Conservation (phyloP, 352 stramenopile genomes). For the Aphanomyces invadans region DNA sequence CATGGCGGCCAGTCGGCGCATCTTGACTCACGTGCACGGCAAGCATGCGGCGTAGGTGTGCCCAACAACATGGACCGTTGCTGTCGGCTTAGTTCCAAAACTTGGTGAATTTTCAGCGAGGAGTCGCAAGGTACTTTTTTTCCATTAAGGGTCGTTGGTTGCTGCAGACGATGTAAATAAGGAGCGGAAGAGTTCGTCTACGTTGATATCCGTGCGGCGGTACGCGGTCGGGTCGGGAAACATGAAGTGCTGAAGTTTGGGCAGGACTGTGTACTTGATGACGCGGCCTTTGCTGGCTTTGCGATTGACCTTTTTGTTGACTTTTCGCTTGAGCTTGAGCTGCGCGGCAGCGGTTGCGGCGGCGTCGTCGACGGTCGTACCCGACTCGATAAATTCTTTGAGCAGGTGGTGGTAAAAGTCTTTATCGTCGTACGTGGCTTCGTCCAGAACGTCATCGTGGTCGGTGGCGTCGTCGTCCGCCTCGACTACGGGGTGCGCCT, state of each 20-base stretch:
- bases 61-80: too few species aligned
- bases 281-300: conserved; percentile 81
- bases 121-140: too few species aligned
- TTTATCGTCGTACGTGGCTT: conserved; percentile 82
- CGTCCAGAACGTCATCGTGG: conserved; percentile 50
- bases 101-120: too few species aligned
- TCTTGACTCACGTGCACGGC: too few species aligned
- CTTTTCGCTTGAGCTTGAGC: conserved; percentile 68
- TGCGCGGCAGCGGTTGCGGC: conserved; percentile 36
- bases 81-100: too few species aligned
- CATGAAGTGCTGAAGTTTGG: conserved; percentile 88
- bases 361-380: conserved; percentile 34
- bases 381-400: conserved; percentile 82
- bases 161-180: conserved; percentile 45
- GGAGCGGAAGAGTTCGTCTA: conserved; percentile 78
- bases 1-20: too few species aligned
- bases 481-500: conserved; percentile 49
- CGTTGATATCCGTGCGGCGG: conserved; percentile 62
- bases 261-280: conserved; percentile 76
- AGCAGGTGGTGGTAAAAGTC: conserved; percentile 85
- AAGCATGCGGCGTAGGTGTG: too few species aligned
- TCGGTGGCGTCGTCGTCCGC: conserved; percentile 37
- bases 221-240: conserved; percentile 65
- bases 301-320: conserved; percentile 72
- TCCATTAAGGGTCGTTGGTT: too few species aligned